These are phyloP conservation scores for Termitomyces sp. DNA, from an alignment of 768 basidiomycete species.

Conservation along the genomic window DNA sequence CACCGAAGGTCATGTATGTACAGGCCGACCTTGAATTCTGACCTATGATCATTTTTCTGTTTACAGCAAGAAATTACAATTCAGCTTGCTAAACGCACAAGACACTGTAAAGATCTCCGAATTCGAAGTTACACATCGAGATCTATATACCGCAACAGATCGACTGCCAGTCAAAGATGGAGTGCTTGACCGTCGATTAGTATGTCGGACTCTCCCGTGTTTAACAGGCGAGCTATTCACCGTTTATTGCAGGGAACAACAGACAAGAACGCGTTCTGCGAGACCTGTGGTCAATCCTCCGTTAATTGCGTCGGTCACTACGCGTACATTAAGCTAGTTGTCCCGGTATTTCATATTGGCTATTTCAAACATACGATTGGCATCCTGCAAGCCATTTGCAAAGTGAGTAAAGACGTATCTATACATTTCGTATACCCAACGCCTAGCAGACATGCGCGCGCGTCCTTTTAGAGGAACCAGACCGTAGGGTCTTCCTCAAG, in stretches of 20 bases:
- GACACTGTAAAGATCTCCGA: conserved; percentile 96
- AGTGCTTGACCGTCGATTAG: conserved; percentile 88
- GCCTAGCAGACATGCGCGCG: conserved; percentile 76
- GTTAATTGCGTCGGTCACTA: conserved; percentile 98
- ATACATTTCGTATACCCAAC: conserved; percentile 2
- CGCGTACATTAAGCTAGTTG: conserved; percentile 94
- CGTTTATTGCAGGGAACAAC: conserved; percentile 72
- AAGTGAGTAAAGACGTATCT: conserved; percentile 45
- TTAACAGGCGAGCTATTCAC: not conserved
- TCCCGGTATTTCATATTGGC: conserved; percentile 98
- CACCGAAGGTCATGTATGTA: conserved; percentile 22
- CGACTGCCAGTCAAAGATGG: conserved; percentile 88
- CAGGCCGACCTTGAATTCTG: not conserved
- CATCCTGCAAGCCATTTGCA: conserved; percentile 95
- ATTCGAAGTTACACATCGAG: conserved; percentile 91
- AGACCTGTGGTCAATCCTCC: conserved; percentile 89
- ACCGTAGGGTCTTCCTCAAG: conserved; percentile 79
- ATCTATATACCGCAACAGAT: conserved; percentile 83
- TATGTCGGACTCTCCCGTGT: conserved; percentile 30
- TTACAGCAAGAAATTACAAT: conserved; percentile 90
- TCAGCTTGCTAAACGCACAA: conserved; percentile 89
- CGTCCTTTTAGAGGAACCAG: conserved; percentile 83
- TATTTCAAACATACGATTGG: conserved; percentile 96
- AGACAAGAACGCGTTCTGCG: conserved; percentile 88
- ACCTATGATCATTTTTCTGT: not conserved